Conservation (phyloP, 495 filamentous ascomycete genomes). For the Penicillium coprophilum region DNA sequence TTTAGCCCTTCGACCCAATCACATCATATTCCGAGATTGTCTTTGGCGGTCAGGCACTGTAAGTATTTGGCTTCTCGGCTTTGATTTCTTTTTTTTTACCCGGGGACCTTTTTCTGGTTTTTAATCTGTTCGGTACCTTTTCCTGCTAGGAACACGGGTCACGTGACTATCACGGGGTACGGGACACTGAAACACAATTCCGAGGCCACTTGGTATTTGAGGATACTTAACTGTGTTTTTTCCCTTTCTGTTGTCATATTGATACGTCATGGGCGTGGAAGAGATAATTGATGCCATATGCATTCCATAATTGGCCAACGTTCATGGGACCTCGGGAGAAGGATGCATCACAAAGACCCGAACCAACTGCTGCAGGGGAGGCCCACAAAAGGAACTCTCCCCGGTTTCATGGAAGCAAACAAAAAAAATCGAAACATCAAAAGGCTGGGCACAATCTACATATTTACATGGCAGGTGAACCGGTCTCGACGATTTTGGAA, state of each 20-base stretch:
- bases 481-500: not conserved
- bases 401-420: conserved; percentile 7
- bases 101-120: not conserved
- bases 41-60: conserved; percentile 24
- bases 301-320: not conserved
- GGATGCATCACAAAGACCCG: conserved; percentile 3
- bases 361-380: conserved; percentile 13
- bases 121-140: not conserved
- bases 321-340: not conserved
- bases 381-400: conserved; percentile 6
- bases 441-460: not conserved
- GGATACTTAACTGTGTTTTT: not conserved
- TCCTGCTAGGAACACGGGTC: not conserved
- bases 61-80: not conserved
- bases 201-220: not conserved
- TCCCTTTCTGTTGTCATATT: not conserved
- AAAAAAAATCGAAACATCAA: not conserved
- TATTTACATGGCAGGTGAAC: not conserved
- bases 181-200: not conserved
- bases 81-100: not conserved
- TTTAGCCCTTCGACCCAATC: conserved; percentile 12
- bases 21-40: conserved; percentile 21
- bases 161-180: conserved; percentile 7
- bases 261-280: not conserved
- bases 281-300: no score